Conservation (phyloP, 169 alveolate genomes). For the Cardiosporidium cionae region DNA sequence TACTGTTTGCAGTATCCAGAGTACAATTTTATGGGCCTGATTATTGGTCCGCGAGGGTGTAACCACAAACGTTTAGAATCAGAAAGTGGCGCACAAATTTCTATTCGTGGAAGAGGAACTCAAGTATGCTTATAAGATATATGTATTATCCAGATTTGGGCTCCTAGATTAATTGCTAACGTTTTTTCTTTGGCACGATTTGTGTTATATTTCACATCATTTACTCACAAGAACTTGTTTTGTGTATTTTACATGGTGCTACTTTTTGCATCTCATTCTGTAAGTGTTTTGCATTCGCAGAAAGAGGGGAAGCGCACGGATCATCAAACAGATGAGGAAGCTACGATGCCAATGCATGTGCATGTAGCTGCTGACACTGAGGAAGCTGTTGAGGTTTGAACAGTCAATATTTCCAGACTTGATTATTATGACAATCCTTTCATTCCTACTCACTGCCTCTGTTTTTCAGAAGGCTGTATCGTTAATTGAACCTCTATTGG, state of each 20-base stretch:
- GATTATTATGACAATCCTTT: background rate
- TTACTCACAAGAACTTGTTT: background rate
- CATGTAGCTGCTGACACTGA: slow-evolving; percentile 41
- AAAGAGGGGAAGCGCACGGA: slow-evolving; percentile 33
- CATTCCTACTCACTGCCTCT: background rate
- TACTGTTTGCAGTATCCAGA: slow-evolving; percentile 63
- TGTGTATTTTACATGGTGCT: background rate
- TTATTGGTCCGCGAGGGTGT: slow-evolving; percentile 90
- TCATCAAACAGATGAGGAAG: slow-evolving; percentile 45
- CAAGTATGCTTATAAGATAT: slow-evolving; percentile 1
- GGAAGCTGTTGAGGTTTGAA: slow-evolving; percentile 26
- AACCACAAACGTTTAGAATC: slow-evolving; percentile 63
- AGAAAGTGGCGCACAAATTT: slow-evolving; percentile 24
- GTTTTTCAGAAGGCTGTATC: slow-evolving; percentile 14
- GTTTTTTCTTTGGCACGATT: background rate
- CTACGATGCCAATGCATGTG: slow-evolving; percentile 40
- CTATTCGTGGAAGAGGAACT: slow-evolving; percentile 32
- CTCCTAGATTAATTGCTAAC: background rate
- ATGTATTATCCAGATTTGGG: background rate
- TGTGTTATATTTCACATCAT: background rate
- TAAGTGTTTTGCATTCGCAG: background rate
- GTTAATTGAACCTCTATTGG: slow-evolving; percentile 23
- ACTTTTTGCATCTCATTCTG: background rate
- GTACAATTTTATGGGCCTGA: slow-evolving; percentile 84
- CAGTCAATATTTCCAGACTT: background rate